phyloP scores from a whole-genome alignment of 164 flowering plant species.

The Vitis labrusca region DNA sequence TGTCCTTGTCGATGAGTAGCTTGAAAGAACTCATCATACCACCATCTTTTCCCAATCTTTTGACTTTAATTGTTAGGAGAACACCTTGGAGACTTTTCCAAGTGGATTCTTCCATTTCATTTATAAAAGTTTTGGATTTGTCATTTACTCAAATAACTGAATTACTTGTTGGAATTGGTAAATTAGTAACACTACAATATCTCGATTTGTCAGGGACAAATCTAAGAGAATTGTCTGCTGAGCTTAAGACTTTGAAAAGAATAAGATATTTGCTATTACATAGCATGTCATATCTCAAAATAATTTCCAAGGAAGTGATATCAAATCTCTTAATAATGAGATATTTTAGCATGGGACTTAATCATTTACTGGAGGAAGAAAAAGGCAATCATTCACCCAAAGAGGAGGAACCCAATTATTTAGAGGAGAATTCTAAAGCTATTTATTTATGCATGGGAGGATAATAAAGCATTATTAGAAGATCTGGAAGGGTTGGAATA shows the following conservation, averaged over 20 bases:
- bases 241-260: not conserved
- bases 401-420: too few species aligned
- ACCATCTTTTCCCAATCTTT: not conserved
- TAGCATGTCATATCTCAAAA: not conserved
- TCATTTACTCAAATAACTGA: not conserved
- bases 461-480: not conserved
- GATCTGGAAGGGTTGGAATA: not conserved
- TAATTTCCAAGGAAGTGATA: not conserved
- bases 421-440: too few species aligned
- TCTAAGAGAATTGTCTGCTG: constrained; percentile 2
- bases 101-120: not conserved
- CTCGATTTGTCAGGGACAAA: not conserved
- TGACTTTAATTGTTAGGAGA: not conserved
- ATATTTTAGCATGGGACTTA: not conserved
- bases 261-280: constrained; percentile 1
- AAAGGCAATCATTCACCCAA: too few species aligned
- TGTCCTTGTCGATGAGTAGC: not conserved
- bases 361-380: too few species aligned
- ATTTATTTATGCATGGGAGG: too few species aligned
- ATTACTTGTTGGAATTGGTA: not conserved
- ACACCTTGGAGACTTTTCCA: not conserved
- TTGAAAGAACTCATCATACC: not conserved
- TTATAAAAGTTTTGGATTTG: constrained; percentile 9
- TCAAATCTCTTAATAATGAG: constrained; percentile 5
- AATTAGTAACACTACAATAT: not conserved